Base-by-base conservation (phyloP, 78 protist genomes). In the Polysphondylium violaceum region DNA sequence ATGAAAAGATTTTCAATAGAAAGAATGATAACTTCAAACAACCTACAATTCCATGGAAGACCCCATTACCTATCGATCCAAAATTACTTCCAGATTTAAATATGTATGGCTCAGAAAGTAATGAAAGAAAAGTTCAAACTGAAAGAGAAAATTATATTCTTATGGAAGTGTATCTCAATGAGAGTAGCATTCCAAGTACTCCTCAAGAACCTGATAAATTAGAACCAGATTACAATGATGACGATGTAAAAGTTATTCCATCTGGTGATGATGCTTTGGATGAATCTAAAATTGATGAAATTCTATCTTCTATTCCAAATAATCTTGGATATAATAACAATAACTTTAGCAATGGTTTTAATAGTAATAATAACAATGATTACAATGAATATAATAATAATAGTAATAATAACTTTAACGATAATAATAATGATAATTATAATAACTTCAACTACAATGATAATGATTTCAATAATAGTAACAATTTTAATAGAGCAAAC, bases 121-220 rank as follows among this genome's bases (percentile, higher is more conserved):
- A 25, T 2, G 91, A 83, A 59, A 67, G 58, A 44, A 63, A 36
- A 31, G 44, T 43, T 23, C 91, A 83, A 43, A 25, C 16, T 16
- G 73, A 83, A 19, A 50, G 91, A 33, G 91, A 83, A 47, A 83
- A 83, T 53, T 69, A 21, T 23, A 58, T 79, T 21, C 25, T 83
- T 1, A 50, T 69, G 58, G 91, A 69, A 44, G 19, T 83, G 2
- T 83, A 69, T 50, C 4, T 69, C 17, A 44, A 44, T 33, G 64
- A 25, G 33, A 21, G 27, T 17, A 67, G 69, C 23, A 83, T 83
- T 9, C 91, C 91, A 2, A 79, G 69, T 17, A 69, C 31, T 12
- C 91, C 91, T 55, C 51, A 59, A 58, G 78, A 68, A 58, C 77
- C 79, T n/a, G 79, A 67, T 9, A 41, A 31, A 31, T 25, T 29